A percentile compares a stretch with the other conserved stretches of the same genome.
phyloP scores from a whole-genome alignment of 768 basidiomycete species.

The Phanerodontia chrysosporium region DNA sequence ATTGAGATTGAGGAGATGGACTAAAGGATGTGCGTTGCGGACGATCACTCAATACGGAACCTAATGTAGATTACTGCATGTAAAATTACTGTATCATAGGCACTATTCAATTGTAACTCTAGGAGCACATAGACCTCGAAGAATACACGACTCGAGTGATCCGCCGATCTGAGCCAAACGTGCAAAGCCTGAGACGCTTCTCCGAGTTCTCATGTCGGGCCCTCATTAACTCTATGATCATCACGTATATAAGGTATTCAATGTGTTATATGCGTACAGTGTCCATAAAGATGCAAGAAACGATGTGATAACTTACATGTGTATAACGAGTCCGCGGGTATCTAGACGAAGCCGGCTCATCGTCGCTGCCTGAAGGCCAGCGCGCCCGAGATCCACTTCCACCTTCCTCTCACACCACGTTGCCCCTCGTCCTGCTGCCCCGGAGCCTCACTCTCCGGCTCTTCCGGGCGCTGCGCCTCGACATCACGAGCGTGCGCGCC shows the following conservation, averaged over 20 bases:
- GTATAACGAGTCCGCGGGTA: background rate
- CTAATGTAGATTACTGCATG: background rate
- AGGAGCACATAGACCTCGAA: background rate
- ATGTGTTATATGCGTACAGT: background rate
- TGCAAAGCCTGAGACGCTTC: too few species aligned
- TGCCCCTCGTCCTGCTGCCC: background rate
- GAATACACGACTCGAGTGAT: too few species aligned
- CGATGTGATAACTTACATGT: background rate
- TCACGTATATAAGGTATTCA: background rate
- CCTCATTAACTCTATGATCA: too few species aligned
- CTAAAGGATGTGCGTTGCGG: slow-evolving; percentile 20
- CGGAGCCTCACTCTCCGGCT: background rate
- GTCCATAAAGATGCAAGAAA: background rate
- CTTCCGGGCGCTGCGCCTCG: background rate
- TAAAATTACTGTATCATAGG: background rate
- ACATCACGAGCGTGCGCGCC: background rate
- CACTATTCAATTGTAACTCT: background rate
- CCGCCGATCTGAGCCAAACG: too few species aligned
- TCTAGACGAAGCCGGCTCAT: background rate
- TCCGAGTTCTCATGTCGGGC: too few species aligned
- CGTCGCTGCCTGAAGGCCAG: background rate
- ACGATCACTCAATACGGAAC: background rate
- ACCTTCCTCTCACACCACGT: background rate
- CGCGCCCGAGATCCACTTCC: slow-evolving; percentile 2
- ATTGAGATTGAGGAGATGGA: slow-evolving; percentile 78